phyloP scores from a whole-genome alignment of 2,329 filamentous ascomycete genomes.

The Fusarium poae region DNA sequence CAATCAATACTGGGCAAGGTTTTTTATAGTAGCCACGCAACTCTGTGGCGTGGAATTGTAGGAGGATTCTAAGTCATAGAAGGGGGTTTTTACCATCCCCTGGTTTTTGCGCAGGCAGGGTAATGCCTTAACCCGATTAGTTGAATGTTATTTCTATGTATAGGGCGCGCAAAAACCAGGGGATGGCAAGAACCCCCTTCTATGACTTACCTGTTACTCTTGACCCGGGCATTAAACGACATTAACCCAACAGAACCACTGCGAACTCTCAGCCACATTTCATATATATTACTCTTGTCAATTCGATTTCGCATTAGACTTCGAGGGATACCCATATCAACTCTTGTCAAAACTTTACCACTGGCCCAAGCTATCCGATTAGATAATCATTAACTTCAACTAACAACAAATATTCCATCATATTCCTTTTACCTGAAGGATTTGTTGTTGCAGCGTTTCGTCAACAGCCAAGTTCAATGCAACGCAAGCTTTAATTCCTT shows the following conservation, averaged over 20 bases:
- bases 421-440: conserved; percentile 21
- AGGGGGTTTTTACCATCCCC: no score
- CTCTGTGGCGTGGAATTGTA: conserved; percentile 31
- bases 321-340: no score
- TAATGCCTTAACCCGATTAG: no score
- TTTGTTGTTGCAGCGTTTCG: conserved; percentile 23
- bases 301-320: no score
- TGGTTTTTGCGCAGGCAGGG: no score
- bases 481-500: background rate
- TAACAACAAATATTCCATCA: background rate
- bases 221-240: conserved; percentile 24
- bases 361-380: background rate
- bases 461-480: conserved; percentile 20
- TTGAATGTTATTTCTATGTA: no score
- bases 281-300: conserved; percentile 41
- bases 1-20: conserved; percentile 27
- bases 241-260: conserved; percentile 7
- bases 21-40: conserved; percentile 28
- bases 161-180: no score
- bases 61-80: conserved; percentile 26
- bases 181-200: no score
- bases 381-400: background rate
- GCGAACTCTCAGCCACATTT: conserved; percentile 27
- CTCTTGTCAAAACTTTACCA: background rate
- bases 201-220: conserved; percentile 35